Evolutionary conservation across 192 early-diverging fungal species (phyloP).

Genomic region (Coemansia erecta): DNA sequence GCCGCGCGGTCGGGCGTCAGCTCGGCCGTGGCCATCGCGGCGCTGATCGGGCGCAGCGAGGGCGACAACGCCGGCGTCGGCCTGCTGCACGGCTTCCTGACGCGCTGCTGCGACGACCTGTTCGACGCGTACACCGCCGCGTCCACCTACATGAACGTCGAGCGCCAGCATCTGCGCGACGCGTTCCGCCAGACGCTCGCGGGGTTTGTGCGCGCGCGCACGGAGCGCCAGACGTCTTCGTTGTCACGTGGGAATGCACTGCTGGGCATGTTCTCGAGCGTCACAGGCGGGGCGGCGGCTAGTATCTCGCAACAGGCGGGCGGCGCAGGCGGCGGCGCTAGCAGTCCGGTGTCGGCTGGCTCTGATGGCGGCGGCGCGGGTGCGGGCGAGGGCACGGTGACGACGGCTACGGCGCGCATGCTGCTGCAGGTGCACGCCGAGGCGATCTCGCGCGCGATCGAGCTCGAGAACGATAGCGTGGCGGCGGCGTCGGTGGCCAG

Average conservation of each 20-base stretch:
- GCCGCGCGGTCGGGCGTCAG: constrained; percentile 46
- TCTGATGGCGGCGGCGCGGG: too few species aligned
- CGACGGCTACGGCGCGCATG: constrained; percentile 22
- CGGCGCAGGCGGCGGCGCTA: not conserved
- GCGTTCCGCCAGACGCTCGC: constrained; percentile 57
- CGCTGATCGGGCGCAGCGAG: constrained; percentile 50
- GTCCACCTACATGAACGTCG: constrained; percentile 80
- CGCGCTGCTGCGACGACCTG: constrained; percentile 91
- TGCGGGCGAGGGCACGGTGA: constrained; percentile 20
- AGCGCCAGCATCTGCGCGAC: constrained; percentile 68
- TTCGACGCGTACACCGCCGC: constrained; percentile 93
- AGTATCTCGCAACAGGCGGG: not conserved
- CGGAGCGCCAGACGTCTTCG: constrained; percentile 31
- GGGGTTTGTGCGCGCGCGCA: constrained; percentile 49
- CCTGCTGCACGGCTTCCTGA: constrained; percentile 68
- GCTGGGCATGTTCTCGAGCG: constrained; percentile 50
- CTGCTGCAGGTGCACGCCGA: constrained; percentile 74
- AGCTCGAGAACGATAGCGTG: constrained; percentile 66
- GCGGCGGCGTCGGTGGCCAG: constrained; percentile 62
- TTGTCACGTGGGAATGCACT: constrained; percentile 43
- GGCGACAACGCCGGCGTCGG: constrained; percentile 48
- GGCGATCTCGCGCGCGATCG: constrained; percentile 74
- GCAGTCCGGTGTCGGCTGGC: constrained; percentile 2
- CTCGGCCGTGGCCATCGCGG: constrained; percentile 46
- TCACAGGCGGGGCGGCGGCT: constrained; percentile 15